Conservation (phyloP, 768 basidiomycete genomes). For the Kwoniella botswanensis region DNA sequence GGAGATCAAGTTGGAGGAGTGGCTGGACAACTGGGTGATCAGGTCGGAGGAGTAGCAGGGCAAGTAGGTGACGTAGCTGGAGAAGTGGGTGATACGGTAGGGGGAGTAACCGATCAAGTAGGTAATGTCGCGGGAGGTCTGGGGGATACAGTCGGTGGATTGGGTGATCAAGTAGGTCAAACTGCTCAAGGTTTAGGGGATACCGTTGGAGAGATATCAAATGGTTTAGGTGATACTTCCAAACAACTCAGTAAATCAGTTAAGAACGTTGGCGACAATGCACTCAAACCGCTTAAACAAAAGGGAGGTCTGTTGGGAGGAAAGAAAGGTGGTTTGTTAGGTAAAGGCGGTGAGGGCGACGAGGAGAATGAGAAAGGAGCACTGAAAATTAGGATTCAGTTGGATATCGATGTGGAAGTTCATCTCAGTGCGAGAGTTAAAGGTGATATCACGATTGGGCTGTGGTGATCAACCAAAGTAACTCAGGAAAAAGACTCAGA, state of each 20-base stretch:
- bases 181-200: neutral
- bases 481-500: neutral
- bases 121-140: neutral
- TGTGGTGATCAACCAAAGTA: conserved; percentile 6
- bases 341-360: conserved; percentile 2
- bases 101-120: neutral
- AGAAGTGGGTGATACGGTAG: conserved; percentile 5
- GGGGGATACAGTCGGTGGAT: neutral
- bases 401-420: conserved; percentile 27
- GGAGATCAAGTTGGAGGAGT: conserved; percentile 11
- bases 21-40: conserved; percentile 12
- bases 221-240: conserved; percentile 7
- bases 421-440: conserved; percentile 24
- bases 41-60: neutral
- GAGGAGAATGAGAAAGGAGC: conserved; percentile 14
- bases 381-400: conserved; percentile 21
- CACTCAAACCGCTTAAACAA: conserved; percentile 7
- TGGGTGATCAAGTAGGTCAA: neutral
- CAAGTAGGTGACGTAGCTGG: conserved; percentile 8
- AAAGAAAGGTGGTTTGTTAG: conserved; percentile 12
- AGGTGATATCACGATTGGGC: conserved; percentile 27
- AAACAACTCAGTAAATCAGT: conserved; percentile 1
- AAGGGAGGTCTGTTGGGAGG: neutral
- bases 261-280: conserved; percentile 8
- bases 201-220: neutral